Percentiles rank a stretch among this genome's conserved stretches.
Conservation (phyloP, 78 protist species). For the Acrasis kona region DNA sequence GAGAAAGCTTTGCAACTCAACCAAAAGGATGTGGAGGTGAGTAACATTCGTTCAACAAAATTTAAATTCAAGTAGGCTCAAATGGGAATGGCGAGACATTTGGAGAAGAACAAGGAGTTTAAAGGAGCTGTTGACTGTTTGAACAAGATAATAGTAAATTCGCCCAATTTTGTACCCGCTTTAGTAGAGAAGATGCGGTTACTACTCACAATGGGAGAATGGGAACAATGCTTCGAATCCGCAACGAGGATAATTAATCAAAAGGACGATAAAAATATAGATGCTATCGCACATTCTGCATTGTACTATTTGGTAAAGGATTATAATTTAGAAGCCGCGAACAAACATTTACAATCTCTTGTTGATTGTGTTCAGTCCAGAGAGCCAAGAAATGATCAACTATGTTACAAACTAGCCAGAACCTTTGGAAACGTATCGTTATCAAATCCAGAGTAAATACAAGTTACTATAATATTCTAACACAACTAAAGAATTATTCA, state of each 20-base stretch:
- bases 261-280: slow-evolving; percentile 24
- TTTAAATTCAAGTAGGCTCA: slow-evolving; percentile 7
- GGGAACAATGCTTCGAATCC: slow-evolving; percentile 44
- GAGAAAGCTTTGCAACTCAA: not conserved
- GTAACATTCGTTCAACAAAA: not conserved
- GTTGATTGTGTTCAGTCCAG: slow-evolving; percentile 5
- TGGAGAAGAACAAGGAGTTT: slow-evolving; percentile 1
- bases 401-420: not conserved
- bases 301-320: slow-evolving; percentile 19
- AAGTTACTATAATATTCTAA: slow-evolving; percentile 15
- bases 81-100: slow-evolving; percentile 19
- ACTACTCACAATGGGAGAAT: slow-evolving; percentile 30
- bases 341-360: not conserved
- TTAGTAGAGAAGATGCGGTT: slow-evolving; percentile 22
- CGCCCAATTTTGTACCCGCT: slow-evolving; percentile 2
- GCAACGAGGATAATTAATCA: slow-evolving; percentile 26
- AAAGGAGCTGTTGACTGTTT: not conserved
- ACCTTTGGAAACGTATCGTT: slow-evolving; percentile 12
- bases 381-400: slow-evolving; percentile 33
- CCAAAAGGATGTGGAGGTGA: not conserved
- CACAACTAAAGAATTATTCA: slow-evolving; percentile 2
- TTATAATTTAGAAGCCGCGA: not conserved
- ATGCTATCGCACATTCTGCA: slow-evolving; percentile 8
- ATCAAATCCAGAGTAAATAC: not conserved
- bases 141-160: not conserved